Conservation (phyloP, 352 stramenopile species). For the Stramenopiles sp. region DNA sequence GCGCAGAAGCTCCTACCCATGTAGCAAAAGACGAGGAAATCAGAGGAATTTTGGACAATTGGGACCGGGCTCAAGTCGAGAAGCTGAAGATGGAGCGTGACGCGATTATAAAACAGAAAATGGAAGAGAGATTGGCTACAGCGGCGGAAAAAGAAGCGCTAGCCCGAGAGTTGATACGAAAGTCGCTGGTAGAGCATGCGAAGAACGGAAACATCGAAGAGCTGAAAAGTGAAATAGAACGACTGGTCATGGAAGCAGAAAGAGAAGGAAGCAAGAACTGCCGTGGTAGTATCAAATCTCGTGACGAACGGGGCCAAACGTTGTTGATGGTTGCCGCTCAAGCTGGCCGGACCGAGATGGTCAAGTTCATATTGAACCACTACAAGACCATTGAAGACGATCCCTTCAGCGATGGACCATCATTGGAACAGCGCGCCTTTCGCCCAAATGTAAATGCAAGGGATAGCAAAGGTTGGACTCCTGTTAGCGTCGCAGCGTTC, state of each 20-base stretch:
- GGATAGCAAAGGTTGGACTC: slow-evolving; percentile 9
- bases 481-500: slow-evolving; percentile 2
- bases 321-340: slow-evolving; percentile 9
- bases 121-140: slow-evolving; percentile 53
- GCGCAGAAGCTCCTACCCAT: slow-evolving; percentile 47
- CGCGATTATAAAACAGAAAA: slow-evolving; percentile 41
- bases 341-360: neutral
- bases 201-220: slow-evolving; percentile 30
- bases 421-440: slow-evolving; percentile 1
- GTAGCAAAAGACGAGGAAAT: slow-evolving; percentile 51
- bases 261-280: slow-evolving; percentile 34
- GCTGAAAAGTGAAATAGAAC: slow-evolving; percentile 38
- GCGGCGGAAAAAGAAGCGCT: slow-evolving; percentile 57
- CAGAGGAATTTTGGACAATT: slow-evolving; percentile 35
- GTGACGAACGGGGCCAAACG: neutral
- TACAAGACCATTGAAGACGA: slow-evolving; percentile 6
- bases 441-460: slow-evolving; percentile 3
- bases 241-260: slow-evolving; percentile 46
- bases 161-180: slow-evolving; percentile 49
- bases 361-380: neutral
- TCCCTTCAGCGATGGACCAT: neutral
- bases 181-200: slow-evolving; percentile 42
- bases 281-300: slow-evolving; percentile 21
- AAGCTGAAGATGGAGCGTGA: slow-evolving; percentile 37
- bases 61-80: slow-evolving; percentile 46